These are phyloP conservation scores for Astrephomene gubernaculifera DNA, from an alignment of 139 green algal species.

Conservation along the genomic window DNA sequence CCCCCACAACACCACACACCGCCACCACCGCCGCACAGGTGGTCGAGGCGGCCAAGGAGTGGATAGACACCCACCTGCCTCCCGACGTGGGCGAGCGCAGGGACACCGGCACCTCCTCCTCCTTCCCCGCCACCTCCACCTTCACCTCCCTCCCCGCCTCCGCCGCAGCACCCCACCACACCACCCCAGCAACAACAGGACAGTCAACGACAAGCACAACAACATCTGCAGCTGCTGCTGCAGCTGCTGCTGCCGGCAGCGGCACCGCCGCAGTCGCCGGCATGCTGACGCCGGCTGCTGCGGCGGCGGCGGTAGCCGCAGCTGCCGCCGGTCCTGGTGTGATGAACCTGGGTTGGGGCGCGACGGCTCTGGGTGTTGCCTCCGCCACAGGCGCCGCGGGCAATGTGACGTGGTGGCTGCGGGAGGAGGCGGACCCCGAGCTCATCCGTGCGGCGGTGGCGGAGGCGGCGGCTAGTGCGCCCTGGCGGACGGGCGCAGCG, in stretches of 20 bases:
- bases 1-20: not conserved
- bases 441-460: slow-evolving; percentile 45
- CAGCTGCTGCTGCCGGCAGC: not conserved
- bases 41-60: slow-evolving; percentile 58
- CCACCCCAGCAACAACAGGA: too few relatives aligned
- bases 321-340: not conserved
- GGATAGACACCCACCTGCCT: slow-evolving; percentile 56
- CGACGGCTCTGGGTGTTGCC: slow-evolving; percentile 9
- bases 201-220: slow-evolving; percentile 6
- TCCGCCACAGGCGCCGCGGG: not conserved
- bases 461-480: slow-evolving; percentile 52
- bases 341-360: slow-evolving; percentile 27
- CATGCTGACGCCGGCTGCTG: not conserved
- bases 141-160: not conserved
- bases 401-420: not conserved
- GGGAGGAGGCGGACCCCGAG: slow-evolving; percentile 57
- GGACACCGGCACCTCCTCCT: not conserved
- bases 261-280: not conserved
- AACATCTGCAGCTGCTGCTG: not conserved
- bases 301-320: not conserved
- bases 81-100: slow-evolving; percentile 39
- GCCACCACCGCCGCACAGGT: slow-evolving; percentile 34
- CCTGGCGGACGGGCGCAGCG: slow-evolving; percentile 10
- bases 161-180: not conserved
- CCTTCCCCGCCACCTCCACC: not conserved